Conservation (phyloP, 768 basidiomycete genomes). For the Termitomyces sp. region DNA sequence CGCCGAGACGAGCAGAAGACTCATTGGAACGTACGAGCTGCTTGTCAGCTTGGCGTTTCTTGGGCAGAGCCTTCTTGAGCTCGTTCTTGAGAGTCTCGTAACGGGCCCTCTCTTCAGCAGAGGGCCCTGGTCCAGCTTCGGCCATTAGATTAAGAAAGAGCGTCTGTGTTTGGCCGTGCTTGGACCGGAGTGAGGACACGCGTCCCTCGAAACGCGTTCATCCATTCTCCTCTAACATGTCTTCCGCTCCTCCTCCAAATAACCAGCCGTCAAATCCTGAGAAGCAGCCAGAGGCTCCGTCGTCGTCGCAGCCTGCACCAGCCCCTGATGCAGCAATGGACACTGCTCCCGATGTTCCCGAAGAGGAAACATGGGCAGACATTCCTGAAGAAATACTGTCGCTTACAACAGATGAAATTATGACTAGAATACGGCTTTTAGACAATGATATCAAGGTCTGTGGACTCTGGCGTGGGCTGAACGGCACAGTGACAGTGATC, state of each 20-base stretch:
- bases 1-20: background rate
- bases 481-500: constrained; percentile 1
- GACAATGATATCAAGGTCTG: constrained; percentile 94
- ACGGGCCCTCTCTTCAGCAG: constrained; percentile 62
- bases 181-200: constrained; percentile 25
- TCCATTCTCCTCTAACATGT: constrained; percentile 32
- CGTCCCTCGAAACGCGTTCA: constrained; percentile 28
- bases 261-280: constrained; percentile 46
- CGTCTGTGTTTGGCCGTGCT: constrained; percentile 22
- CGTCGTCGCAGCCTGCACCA: constrained; percentile 25
- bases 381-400: constrained; percentile 84
- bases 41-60: constrained; percentile 71
- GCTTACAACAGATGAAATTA: constrained; percentile 79
- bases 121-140: constrained; percentile 30
- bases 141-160: constrained; percentile 25
- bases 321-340: constrained; percentile 54
- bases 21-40: constrained; percentile 50
- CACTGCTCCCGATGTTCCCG: constrained; percentile 60
- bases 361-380: constrained; percentile 84
- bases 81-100: constrained; percentile 76
- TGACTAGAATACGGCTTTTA: constrained; percentile 85
- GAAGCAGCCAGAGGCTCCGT: constrained; percentile 41
- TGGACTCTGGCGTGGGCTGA: background rate
- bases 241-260: constrained; percentile 50
- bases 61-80: constrained; percentile 64